These are phyloP conservation scores for Orbilia brochopaga DNA, from an alignment of 2,329 filamentous ascomycete species.

Conservation along the genomic window DNA sequence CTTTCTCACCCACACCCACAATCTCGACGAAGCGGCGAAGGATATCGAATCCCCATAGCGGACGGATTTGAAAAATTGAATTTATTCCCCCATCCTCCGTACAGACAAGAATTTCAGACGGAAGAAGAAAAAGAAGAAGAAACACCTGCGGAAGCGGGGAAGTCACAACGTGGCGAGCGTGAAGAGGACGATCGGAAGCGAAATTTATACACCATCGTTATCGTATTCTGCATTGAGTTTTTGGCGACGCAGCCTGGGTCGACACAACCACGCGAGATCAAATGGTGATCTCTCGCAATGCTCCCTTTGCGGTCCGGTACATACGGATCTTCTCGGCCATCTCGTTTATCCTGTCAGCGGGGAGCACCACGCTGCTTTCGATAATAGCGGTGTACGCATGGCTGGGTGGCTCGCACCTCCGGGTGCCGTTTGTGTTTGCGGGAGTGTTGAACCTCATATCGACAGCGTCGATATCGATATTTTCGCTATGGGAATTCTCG, in stretches of 20 bases:
- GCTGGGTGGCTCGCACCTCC: constrained; percentile 34
- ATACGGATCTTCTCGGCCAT: constrained; percentile 36
- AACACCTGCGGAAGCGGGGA: constrained; percentile 15
- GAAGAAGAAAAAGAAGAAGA: constrained; percentile 15
- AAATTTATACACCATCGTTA: constrained; percentile 1
- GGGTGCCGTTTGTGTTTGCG: constrained; percentile 40
- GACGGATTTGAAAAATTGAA: constrained; percentile 36
- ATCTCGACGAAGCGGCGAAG: constrained; percentile 20
- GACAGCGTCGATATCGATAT: constrained; percentile 37
- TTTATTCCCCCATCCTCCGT: constrained; percentile 30
- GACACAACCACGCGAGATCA: constrained; percentile 21
- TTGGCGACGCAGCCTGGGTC: constrained; percentile 23
- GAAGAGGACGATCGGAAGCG: background rate
- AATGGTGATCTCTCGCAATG: constrained; percentile 47
- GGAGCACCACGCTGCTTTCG: constrained; percentile 36
- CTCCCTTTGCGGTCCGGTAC: constrained; percentile 45
- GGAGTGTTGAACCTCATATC: constrained; percentile 35
- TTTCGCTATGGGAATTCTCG: constrained; percentile 45
- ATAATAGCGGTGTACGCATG: constrained; percentile 44
- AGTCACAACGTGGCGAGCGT: constrained; percentile 28
- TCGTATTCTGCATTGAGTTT: constrained; percentile 15
- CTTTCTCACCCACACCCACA: constrained; percentile 21
- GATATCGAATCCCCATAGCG: constrained; percentile 20
- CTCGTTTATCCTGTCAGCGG: constrained; percentile 30
- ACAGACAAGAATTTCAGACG: constrained; percentile 6